Conservation (phyloP, 2,329 filamentous ascomycete genomes). For the Fusarium chuoi region DNA sequence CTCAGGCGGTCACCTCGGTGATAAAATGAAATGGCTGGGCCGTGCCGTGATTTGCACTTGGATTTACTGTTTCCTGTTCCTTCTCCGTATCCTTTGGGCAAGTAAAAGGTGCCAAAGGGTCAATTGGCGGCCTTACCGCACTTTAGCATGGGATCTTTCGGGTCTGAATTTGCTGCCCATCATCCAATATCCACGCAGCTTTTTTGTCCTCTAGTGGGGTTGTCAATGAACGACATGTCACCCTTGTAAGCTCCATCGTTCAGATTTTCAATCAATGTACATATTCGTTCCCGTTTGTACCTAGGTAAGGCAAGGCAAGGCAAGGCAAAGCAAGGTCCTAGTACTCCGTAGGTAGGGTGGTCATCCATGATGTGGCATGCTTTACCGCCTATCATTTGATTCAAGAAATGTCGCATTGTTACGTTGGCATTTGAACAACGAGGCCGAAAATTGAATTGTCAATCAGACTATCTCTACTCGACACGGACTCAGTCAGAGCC, state of each 20-base stretch:
- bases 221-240: constrained; percentile 30
- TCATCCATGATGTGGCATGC: constrained; percentile 30
- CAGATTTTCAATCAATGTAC: neutral
- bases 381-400: constrained; percentile 32
- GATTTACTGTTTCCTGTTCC: neutral
- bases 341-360: neutral
- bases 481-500: constrained; percentile 13
- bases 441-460: neutral
- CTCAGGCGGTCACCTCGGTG: constrained; percentile 40
- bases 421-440: constrained; percentile 2
- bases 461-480: neutral
- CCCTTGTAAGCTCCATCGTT: constrained; percentile 8
- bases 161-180: constrained; percentile 24
- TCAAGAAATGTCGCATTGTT: constrained; percentile 27
- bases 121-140: constrained; percentile 33
- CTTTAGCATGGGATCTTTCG: constrained; percentile 36
- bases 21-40: constrained; percentile 45
- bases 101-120: constrained; percentile 27
- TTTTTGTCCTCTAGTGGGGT: constrained; percentile 30
- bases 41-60: constrained; percentile 18
- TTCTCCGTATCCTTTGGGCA: constrained; percentile 11
- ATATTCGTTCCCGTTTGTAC: neutral
- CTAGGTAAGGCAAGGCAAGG: neutral
- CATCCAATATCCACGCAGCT: constrained; percentile 30
- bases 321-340: neutral